Conservation (phyloP, 352 stramenopile genomes). For the Pythium aristosporum region DNA sequence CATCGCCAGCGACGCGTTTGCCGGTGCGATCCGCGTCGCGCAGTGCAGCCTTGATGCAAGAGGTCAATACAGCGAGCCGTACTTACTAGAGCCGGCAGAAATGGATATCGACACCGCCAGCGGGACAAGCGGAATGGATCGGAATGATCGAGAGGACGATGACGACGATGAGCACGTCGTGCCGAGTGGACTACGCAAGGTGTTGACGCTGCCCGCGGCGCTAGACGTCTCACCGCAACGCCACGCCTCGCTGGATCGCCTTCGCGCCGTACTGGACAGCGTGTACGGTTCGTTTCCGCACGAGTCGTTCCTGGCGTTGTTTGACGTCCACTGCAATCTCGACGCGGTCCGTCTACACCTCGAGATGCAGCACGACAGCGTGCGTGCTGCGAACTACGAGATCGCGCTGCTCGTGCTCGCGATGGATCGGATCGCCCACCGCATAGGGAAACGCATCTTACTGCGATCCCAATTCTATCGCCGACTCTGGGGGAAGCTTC, state of each 20-base stretch:
- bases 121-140: not conserved
- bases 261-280: constrained; percentile 14
- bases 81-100: constrained; percentile 47
- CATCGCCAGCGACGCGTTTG: constrained; percentile 50
- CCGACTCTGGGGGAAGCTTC: constrained; percentile 25
- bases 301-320: constrained; percentile 2
- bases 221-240: constrained; percentile 1
- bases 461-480: constrained; percentile 23
- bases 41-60: constrained; percentile 53
- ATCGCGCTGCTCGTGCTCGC: constrained; percentile 49
- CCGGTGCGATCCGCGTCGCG: constrained; percentile 56
- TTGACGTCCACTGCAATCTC: constrained; percentile 7
- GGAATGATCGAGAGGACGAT: not conserved
- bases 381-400: constrained; percentile 44
- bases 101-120: not conserved
- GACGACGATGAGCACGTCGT: constrained; percentile 10
- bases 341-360: constrained; percentile 2
- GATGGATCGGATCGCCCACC: constrained; percentile 28
- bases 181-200: constrained; percentile 12
- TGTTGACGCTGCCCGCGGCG: constrained; percentile 13
- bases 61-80: constrained; percentile 46
- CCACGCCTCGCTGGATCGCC: constrained; percentile 15
- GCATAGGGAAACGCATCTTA: constrained; percentile 19
- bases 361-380: constrained; percentile 27
- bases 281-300: constrained; percentile 11